Evolutionary conservation across 1,139 yeast species (phyloP), one percentile per base, ranked within the genome.

Genomic region (Debaryomyces coudertii): DNA sequence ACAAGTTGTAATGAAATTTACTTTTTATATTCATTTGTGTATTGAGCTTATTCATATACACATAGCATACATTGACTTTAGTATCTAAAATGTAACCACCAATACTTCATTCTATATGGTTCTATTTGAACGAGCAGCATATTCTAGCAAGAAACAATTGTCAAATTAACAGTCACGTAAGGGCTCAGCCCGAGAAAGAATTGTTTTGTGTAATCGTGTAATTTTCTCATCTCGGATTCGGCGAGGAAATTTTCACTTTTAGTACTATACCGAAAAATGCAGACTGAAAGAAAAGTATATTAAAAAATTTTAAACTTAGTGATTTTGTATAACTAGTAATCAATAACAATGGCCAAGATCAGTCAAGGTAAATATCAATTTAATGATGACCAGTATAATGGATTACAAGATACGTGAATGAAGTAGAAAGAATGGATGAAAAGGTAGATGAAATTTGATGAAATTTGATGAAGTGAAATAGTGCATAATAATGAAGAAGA

Each of bases 261-360:
- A 27, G 41, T 34, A 34, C 35, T 34, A 37, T 38, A 42, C 42
- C 36, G 44, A 43, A 35, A 41, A 35, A 24, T 35, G 35, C 42
- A 41, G 38, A 44, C 37, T 28, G 42, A 37, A 34, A 39, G 37
- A 40, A 37, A 40, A 29, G 37, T 15, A 31, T 44, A 31, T 41
- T 38, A 25, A 38, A 37, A 36, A 36, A 33, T 42, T 47, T 47
- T 40, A 39, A 41, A 44, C 41, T 30, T 39, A 41, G 43, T 38
- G 35, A 29, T 44, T 47, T 37, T 40, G 42, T 41, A 43, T 39
- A 33, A 43, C 36, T 40, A 39, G 43, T 39, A 45, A 47, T 48
- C 55, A 56, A 52, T 56, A 63, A 76, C 68, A 73, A 79, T 79
- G 83, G 83, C 80, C 78, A 79, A 79, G 78, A 73, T 79, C 73